These are phyloP conservation scores for Kitagawia praeruptora DNA, from an alignment of 129 eudicot genomes.

Conservation along the genomic window DNA sequence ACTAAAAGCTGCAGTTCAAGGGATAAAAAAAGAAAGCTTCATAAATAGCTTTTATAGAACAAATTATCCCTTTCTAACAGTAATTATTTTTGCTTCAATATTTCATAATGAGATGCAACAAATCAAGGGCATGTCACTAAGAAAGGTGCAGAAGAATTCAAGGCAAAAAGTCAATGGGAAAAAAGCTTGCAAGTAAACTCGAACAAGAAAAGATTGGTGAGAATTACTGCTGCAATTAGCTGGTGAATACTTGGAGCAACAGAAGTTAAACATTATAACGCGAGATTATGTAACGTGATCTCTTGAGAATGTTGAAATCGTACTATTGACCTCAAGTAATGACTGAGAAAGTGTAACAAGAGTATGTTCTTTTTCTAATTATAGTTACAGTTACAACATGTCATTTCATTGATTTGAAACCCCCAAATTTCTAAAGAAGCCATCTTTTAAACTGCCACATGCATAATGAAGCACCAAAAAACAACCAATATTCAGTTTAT, in stretches of 20 bases:
- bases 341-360: not conserved
- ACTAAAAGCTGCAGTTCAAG: not conserved
- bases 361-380: not conserved
- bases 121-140: not conserved
- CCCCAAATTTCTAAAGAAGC: not conserved
- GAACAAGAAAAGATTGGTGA: not conserved
- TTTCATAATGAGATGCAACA: not conserved
- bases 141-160: not conserved
- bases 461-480: not conserved
- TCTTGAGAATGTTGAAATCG: not conserved
- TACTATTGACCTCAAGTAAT: not conserved
- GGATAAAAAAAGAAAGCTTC: not conserved
- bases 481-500: not conserved
- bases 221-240: not conserved
- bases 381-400: not conserved
- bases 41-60: not conserved
- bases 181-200: not conserved
- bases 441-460: not conserved
- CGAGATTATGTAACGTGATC: too few species aligned
- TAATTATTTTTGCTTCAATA: not conserved
- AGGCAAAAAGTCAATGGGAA: not conserved
- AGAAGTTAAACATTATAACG: not conserved
- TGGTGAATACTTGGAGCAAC: not conserved
- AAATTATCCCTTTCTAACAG: not conserved
- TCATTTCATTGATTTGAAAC: not conserved